Percentiles rank a stretch among this genome's conserved stretches.
These are phyloP conservation scores for Fraxinus paxiana DNA, from an alignment of 305 asterid genomes.

Conservation along the genomic window DNA sequence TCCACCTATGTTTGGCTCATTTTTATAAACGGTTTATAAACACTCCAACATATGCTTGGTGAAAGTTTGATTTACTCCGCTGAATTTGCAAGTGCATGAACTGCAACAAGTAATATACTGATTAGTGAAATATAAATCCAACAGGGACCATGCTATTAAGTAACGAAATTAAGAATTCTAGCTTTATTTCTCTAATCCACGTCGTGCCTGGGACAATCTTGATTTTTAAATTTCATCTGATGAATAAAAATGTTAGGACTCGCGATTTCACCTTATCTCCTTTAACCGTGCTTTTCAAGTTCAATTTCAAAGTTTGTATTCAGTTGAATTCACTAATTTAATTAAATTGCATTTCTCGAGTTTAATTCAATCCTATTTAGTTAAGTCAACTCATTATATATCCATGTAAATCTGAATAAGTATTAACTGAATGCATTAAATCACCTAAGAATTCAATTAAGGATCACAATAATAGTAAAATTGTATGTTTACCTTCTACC, in stretches of 20 bases:
- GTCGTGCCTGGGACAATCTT: background rate
- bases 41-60: background rate
- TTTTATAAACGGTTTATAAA: background rate
- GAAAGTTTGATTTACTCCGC: background rate
- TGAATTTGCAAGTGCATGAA: background rate
- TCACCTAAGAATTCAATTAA: background rate
- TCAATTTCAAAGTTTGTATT: background rate
- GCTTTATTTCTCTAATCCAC: background rate
- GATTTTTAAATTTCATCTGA: background rate
- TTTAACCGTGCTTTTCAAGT: background rate
- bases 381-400: background rate
- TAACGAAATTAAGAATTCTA: background rate
- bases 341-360: background rate
- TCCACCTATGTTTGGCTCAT: background rate
- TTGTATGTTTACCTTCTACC: background rate
- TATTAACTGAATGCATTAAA: background rate
- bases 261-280: background rate
- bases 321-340: background rate
- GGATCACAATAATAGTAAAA: background rate
- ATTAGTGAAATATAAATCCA: background rate
- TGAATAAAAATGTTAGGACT: background rate
- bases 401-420: background rate
- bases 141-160: background rate
- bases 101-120: background rate
- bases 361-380: background rate